phyloP scores from a whole-genome alignment of 2,329 filamentous ascomycete genomes.

The Zymoseptoria brevis region DNA sequence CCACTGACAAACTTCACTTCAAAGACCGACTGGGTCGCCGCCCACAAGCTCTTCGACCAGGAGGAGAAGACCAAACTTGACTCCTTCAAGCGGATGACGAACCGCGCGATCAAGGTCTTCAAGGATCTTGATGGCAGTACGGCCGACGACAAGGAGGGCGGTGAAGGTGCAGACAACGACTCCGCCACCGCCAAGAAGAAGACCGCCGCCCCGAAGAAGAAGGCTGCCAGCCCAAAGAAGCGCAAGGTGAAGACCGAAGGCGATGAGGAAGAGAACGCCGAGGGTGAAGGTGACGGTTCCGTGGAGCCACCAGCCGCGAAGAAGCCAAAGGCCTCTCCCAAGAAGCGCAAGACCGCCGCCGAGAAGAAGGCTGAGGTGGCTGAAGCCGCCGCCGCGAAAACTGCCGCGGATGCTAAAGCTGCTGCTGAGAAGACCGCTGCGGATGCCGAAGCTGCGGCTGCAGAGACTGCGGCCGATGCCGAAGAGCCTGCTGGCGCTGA shows the following conservation, averaged over 20 bases:
- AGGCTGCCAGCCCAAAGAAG: conserved; percentile 1
- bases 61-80: too few species aligned
- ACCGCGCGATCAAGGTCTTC: conserved; percentile 4
- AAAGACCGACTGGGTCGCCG: conserved; percentile 14
- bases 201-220: conserved; percentile 1
- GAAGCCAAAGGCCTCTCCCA: conserved; percentile 2
- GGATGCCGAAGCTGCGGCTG: not conserved
- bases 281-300: not conserved
- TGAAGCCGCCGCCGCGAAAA: conserved; percentile 1
- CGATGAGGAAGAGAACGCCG: not conserved
- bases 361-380: conserved; percentile 3
- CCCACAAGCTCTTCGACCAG: conserved; percentile 4
- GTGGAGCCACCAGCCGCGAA: conserved; percentile 2
- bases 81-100: conserved; percentile 16
- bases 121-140: too few species aligned
- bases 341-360: conserved; percentile 3
- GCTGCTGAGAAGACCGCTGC: not conserved
- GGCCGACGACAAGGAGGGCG: not conserved
- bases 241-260: not conserved
- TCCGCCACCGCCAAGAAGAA: not conserved
- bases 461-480: conserved; percentile 3
- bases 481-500: conserved; percentile 4
- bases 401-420: conserved; percentile 3
- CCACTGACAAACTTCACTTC: too few species aligned
- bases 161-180: not conserved